Base-by-base conservation (phyloP, 805 yeast species). In the Ogataea polymorpha region DNA sequence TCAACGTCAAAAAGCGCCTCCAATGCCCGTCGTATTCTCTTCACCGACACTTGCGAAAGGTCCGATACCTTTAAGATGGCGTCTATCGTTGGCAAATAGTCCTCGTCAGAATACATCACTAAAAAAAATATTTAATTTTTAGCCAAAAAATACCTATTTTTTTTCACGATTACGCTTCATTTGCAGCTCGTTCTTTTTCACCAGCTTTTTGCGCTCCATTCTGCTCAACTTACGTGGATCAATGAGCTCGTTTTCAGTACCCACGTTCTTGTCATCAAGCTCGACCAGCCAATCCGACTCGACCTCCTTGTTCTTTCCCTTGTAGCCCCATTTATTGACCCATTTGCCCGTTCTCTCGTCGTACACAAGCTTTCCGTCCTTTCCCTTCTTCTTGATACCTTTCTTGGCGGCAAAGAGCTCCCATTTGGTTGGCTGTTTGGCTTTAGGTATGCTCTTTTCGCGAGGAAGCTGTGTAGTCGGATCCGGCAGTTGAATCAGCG, bases 271-370 rank as follows among this genome's bases (percentile, higher is more conserved):
- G 39, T 86, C 95, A 45, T 87, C 86, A 46, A 91, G 86, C 67
- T 93, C 99, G 43, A 91, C 97, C 59, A 88, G 73, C 99, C 99
- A 93, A 66, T 93, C 97, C 57, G 75, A 68, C 56, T 91, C 98
- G 53, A 81, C 59, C 41, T 80, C 78, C 68, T 93, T 91, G 67
- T 93, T 93, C 66, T 80, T 79, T 58, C 98, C 98, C 51, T 85
- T 82, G 71, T 84, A 91, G 46, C 99, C 99, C 99, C 99, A 93
- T 66, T 89, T 91, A 55, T 95, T 91, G 46, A 84, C 96, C 99
- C 99, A 93, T 66, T 89, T 90, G 37, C 91, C 90, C 23, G 77
- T 68, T 23, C 77, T 93, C 64, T 93, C 98, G 64, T 93, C 96
- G 55, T 70, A 93, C 1, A 86, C 88, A 77, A 82, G 71, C 68